Conservation (phyloP, 306 rosid species). For the Vachellia pachyceras region DNA sequence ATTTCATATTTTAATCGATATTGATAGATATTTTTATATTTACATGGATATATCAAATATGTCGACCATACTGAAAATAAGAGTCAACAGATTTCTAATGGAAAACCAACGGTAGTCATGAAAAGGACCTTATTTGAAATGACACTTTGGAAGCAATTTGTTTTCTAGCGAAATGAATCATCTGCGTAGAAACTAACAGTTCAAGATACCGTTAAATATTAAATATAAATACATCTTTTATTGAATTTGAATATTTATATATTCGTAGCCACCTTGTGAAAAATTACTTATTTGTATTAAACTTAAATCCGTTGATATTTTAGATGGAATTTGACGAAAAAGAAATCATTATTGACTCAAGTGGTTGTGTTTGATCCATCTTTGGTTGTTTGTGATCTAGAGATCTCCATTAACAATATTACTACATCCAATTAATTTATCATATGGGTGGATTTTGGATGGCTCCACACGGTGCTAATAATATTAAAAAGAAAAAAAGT, state of each 20-base stretch:
- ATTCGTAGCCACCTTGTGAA: too few relatives aligned
- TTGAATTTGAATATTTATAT: too few relatives aligned
- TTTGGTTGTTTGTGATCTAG: neutral
- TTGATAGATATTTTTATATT: too few relatives aligned
- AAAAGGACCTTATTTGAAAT: neutral
- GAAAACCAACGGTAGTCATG: neutral
- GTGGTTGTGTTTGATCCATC: neutral
- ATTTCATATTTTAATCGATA: too few relatives aligned
- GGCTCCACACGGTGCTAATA: neutral
- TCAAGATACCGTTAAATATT: too few relatives aligned
- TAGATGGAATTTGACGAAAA: neutral
- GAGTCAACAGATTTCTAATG: neutral
- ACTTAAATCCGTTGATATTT: neutral
- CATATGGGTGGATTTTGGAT: neutral
- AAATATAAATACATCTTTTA: too few relatives aligned
- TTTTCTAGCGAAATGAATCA: too few relatives aligned
- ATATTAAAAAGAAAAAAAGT: neutral
- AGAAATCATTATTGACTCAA: neutral
- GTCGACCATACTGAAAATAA: neutral
- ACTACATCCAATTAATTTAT: neutral
- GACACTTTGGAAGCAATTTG: neutral
- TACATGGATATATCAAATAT: slow-evolving; percentile 1
- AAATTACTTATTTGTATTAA: too few relatives aligned
- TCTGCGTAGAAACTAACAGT: too few relatives aligned
- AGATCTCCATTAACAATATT: neutral